Evolutionary conservation across 345 rosid genomes (phyloP), one percentile per base, ranked within the genome.

Genomic region (Eutrema heterophyllum): DNA sequence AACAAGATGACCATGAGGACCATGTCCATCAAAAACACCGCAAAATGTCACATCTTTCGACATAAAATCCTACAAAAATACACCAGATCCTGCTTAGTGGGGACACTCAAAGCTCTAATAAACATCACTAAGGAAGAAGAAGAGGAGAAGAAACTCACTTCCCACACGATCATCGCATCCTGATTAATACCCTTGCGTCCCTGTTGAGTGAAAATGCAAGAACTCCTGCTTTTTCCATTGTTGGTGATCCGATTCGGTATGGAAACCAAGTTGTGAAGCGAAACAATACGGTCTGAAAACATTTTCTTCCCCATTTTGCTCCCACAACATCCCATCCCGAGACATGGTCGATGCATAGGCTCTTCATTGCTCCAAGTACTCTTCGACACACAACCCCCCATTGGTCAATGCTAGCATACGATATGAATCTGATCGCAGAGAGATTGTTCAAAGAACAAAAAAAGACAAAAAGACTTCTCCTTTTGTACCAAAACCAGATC

Each of bases 81-180:
- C 55, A 78, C 45, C 69, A 65, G 49, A 43, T 5, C 27, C 10
- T 56, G 21, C 16, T 75, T 38, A 63, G 16, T 54, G 7, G 1
- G 5, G 55, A 46, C 39, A 61, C 69, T 52, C 12, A 55, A 62
- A 41, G 14, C 51, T 21, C 38, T 59, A 27, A 72, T 55, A 49
- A 75, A 51, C 69, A 60, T 15, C 64, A 60, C 7, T 26, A 26
- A 50, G 16, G 49, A 78, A 59, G 56, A 14, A 61, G n/a, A 76
- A 55, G 39, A 43, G 10, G 45, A 36, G 79, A 57, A 79, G 62
- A 46, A 83, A 81, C 96, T 86, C 79, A 96, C 99, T 82, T 96
- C 99, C 99, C 99, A 96, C 21, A 96, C 98, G 52, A 96, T 77
- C 99, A 96, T 92, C 0, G 99, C 93, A 39, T 96, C 99, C 82